phyloP scores from a whole-genome alignment of 208 protist genomes.

The Crithidia thermophila region DNA sequence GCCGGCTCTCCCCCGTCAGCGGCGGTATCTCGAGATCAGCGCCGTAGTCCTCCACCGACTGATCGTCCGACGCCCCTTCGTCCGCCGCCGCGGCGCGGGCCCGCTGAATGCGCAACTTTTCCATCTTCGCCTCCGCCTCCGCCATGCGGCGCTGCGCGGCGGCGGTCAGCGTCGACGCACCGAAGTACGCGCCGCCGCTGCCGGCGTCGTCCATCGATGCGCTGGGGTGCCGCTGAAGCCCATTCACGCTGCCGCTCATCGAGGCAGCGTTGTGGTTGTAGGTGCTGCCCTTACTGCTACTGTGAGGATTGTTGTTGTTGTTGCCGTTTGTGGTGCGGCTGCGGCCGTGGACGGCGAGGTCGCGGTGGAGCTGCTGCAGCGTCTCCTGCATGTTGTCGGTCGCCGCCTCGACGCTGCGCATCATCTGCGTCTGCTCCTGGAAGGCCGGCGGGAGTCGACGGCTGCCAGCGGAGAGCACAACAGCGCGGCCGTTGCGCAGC shows the following conservation, averaged over 20 bases:
- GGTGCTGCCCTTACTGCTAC: background rate
- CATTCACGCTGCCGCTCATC: background rate
- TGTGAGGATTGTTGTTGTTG: background rate
- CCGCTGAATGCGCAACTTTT: slow-evolving; percentile 40
- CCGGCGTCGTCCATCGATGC: background rate
- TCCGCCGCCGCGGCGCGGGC: slow-evolving; percentile 70
- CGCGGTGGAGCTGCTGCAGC: slow-evolving; percentile 34
- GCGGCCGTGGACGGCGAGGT: slow-evolving; percentile 25
- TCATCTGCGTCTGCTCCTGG: slow-evolving; percentile 40
- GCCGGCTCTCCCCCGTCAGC: slow-evolving; percentile 22
- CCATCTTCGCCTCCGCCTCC: slow-evolving; percentile 30
- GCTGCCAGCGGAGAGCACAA: slow-evolving; percentile 36
- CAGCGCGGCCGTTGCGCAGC: slow-evolving; percentile 24
- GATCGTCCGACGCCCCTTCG: slow-evolving; percentile 56
- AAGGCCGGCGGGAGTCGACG: slow-evolving; percentile 58
- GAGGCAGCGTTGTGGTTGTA: background rate
- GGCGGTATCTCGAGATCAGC: slow-evolving; percentile 21
- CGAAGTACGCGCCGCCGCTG: background rate
- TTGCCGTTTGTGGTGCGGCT: background rate
- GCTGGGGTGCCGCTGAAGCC: background rate
- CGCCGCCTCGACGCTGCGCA: slow-evolving; percentile 28
- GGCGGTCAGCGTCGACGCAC: background rate
- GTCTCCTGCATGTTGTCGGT: slow-evolving; percentile 34
- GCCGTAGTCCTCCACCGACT: slow-evolving; percentile 76
- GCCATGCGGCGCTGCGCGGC: slow-evolving; percentile 15